Base-by-base conservation (phyloP, 2,329 filamentous ascomycete genomes). In the Nemania sp. region DNA sequence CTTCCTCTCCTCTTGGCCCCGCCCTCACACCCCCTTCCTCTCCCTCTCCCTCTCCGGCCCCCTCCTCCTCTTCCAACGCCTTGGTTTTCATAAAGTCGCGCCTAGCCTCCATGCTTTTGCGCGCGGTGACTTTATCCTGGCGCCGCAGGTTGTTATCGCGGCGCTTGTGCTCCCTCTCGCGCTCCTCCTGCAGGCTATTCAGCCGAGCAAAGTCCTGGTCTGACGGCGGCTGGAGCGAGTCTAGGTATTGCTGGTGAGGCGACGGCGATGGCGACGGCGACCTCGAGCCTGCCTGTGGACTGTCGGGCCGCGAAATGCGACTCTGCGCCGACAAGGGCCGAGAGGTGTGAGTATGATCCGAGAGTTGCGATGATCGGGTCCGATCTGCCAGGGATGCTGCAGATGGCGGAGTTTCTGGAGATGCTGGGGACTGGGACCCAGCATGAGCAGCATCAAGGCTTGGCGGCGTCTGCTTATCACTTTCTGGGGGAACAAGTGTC, bases 201-300 rank as follows among this genome's bases (percentile, higher is more conserved):
- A 85, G 81, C 54, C 73, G 73, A 56, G 75, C 68, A 28, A 83
- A 77, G 52, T 78, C 72, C 24, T 76, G 69, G 23, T 59, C 60
- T 1, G 78, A 77, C 2, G 80, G 79, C 37, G 75, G 72, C 17
- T 76, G 69, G 9, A 82, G 68, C 8, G 77, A 77, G 52, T 80
- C 77, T 68, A 82, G 72, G 63, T 82, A 82, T 54, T 73, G 68
- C 59, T 75, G 72, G 43, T 65, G 68, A 31, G 66, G 17, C 54
- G 59, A 37, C 3, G 28, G 28, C 28, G 28, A 31, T 17, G 59
- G 52, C n/a, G 23, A n/a, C 8, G 31, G 8, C 15, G 31, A 15
- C 15, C 31, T 31, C 17, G 67, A 66, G 26, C 65, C 55, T 46
- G 56, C 50, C 12, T 63, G 63, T 40, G 59, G 26, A 34, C 55